These are phyloP conservation scores for Physaria fendleri DNA, from an alignment of 345 rosid species.

Conservation along the genomic window DNA sequence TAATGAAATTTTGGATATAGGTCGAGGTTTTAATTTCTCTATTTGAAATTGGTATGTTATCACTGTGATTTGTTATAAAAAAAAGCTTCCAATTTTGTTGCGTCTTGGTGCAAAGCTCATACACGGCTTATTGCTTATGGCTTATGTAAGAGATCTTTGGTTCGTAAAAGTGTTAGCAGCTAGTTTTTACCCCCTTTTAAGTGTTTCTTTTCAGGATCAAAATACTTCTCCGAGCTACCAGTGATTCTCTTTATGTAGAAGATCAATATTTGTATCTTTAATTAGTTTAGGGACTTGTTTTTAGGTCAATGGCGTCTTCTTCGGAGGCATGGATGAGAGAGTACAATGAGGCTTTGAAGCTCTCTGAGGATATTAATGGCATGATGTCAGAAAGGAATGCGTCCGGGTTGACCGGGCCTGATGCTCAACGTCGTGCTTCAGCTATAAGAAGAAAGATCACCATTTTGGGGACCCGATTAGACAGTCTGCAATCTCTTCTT, in stretches of 20 bases:
- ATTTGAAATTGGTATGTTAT: not conserved
- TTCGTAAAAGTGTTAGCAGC: not conserved
- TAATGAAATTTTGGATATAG: not conserved
- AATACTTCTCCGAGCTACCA: not conserved
- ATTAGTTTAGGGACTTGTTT: constrained; percentile 1
- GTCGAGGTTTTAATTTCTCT: not conserved
- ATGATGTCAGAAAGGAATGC: constrained; percentile 77
- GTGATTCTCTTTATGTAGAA: not conserved
- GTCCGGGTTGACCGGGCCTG: constrained; percentile 62
- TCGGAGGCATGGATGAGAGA: constrained; percentile 85
- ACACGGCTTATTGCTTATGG: not conserved
- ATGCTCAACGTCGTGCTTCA: constrained; percentile 82
- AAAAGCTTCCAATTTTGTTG: constrained; percentile 5
- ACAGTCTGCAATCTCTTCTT: constrained; percentile 69
- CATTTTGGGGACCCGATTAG: constrained; percentile 80
- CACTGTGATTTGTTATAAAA: not conserved
- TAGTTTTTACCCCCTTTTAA: not conserved
- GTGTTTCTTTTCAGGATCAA: not conserved
- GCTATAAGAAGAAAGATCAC: constrained; percentile 85
- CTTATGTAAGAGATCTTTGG: not conserved
- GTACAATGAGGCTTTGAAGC: constrained; percentile 66
- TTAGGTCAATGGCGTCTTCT: constrained; percentile 61
- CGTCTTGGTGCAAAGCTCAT: not conserved
- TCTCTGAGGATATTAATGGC: constrained; percentile 72
- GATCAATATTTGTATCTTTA: not conserved